Evolutionary conservation across 192 early-diverging fungal species (phyloP).

Genomic region (Umbelopsis ramanniana): DNA sequence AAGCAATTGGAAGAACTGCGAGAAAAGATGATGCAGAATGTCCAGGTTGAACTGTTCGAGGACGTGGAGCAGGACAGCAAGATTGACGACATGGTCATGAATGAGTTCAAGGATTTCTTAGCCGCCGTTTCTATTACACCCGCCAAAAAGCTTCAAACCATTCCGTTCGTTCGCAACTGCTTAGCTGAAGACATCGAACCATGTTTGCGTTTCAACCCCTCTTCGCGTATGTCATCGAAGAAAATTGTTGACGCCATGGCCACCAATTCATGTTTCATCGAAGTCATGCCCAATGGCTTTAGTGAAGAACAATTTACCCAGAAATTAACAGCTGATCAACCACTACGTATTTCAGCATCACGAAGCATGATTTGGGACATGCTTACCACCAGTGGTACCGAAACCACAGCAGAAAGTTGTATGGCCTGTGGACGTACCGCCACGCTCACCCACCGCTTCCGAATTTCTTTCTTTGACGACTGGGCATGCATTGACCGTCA

Average conservation of each 20-base stretch:
- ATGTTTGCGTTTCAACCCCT: conserved; percentile 91
- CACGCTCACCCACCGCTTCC: conserved; percentile 61
- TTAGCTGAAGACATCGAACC: conserved; percentile 91
- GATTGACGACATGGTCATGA: conserved; percentile 74
- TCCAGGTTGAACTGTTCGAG: conserved; percentile 32
- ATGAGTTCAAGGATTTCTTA: conserved; percentile 90
- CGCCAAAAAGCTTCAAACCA: conserved; percentile 71
- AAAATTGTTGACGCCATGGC: conserved; percentile 89
- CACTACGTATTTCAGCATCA: conserved; percentile 55
- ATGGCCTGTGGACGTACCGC: conserved; percentile 59
- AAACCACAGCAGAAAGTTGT: conserved; percentile 46
- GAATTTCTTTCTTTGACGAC: conserved; percentile 69
- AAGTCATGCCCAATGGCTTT: conserved; percentile 67
- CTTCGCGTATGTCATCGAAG: conserved; percentile 81
- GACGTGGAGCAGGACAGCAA: conserved; percentile 42
- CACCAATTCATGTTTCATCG: conserved; percentile 84
- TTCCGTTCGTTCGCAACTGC: conserved; percentile 85
- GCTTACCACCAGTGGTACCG: conserved; percentile 41
- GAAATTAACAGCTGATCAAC: conserved; percentile 46
- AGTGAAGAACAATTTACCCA: conserved; percentile 48
- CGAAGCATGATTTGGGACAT: conserved; percentile 61
- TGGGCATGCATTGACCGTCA: conserved; percentile 80
- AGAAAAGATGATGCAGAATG: conserved; percentile 69
- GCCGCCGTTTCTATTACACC: conserved; percentile 62
- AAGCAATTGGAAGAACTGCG: conserved; percentile 81